A percentile compares a stretch with the other conserved stretches of the same genome.
These are phyloP conservation scores for Talaromyces thailandensis DNA, from an alignment of 495 filamentous ascomycete genomes.

Conservation along the genomic window DNA sequence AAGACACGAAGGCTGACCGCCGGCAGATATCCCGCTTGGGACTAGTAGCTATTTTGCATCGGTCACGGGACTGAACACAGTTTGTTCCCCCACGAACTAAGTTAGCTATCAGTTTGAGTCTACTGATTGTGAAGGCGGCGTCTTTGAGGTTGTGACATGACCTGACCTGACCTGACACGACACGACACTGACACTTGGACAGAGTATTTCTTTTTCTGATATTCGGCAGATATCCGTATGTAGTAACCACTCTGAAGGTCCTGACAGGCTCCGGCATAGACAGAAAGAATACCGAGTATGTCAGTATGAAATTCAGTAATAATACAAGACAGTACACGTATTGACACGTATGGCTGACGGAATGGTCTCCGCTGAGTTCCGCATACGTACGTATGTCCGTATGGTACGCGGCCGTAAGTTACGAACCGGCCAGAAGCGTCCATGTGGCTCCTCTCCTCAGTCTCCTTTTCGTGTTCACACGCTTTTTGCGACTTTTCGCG, in stretches of 20 bases:
- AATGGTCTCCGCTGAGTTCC: background rate
- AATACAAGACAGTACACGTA: background rate
- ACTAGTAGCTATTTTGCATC: background rate
- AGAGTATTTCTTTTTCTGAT: background rate
- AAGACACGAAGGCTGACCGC: background rate
- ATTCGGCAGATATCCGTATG: background rate
- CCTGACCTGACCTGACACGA: background rate
- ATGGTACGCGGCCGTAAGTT: background rate
- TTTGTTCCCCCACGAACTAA: background rate
- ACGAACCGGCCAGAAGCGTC: slow-evolving; percentile 2
- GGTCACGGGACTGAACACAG: background rate
- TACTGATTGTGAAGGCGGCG: no score
- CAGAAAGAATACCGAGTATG: background rate
- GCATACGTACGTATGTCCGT: background rate
- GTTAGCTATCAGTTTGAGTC: no score
- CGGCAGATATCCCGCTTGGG: background rate
- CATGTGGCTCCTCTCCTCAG: background rate
- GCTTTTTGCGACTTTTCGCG: background rate
- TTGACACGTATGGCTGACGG: background rate
- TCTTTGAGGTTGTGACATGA: background rate
- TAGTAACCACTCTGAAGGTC: background rate
- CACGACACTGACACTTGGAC: background rate
- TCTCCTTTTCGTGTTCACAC: background rate
- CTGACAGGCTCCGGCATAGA: background rate
- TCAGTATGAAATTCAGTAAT: background rate